Percentiles rank a stretch among this genome's conserved stretches.
phyloP scores from a whole-genome alignment of 768 basidiomycete genomes.

The Cystobasidium onofrii region DNA sequence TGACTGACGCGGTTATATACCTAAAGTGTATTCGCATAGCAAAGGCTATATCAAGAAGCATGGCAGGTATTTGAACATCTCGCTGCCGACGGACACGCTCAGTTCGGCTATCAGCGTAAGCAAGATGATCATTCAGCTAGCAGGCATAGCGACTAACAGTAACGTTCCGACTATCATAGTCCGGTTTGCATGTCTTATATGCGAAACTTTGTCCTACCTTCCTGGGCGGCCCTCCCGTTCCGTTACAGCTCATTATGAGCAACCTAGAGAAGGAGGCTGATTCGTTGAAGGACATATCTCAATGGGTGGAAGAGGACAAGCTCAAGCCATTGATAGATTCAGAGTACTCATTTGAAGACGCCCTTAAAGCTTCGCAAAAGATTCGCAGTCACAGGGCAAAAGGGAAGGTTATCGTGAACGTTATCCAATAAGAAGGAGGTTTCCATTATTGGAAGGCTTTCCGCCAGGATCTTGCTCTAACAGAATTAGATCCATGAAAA shows the following conservation, averaged over 20 bases:
- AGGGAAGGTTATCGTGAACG: conserved; percentile 59
- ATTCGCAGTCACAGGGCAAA: conserved; percentile 54
- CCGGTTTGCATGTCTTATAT: conserved; percentile 43
- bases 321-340: conserved; percentile 59
- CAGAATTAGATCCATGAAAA: no score
- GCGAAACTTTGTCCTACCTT: conserved; percentile 50
- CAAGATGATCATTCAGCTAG: no score
- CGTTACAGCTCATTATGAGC: conserved; percentile 46
- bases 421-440: background rate
- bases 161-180: conserved; percentile 31
- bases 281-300: conserved; percentile 50
- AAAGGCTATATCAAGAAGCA: background rate
- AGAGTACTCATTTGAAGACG: conserved; percentile 55
- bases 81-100: background rate
- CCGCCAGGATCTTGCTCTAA: no score
- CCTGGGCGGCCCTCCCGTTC: conserved; percentile 51
- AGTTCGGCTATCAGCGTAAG: background rate
- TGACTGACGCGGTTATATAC: background rate
- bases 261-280: conserved; percentile 46
- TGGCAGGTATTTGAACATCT: background rate
- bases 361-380: conserved; percentile 56
- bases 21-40: background rate
- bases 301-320: conserved; percentile 46
- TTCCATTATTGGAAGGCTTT: no score
- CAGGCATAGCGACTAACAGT: no score